Evolutionary conservation across 306 rosid species (phyloP), one percentile per base, ranked within the genome.

Genomic region (Spatholobus suberectus): DNA sequence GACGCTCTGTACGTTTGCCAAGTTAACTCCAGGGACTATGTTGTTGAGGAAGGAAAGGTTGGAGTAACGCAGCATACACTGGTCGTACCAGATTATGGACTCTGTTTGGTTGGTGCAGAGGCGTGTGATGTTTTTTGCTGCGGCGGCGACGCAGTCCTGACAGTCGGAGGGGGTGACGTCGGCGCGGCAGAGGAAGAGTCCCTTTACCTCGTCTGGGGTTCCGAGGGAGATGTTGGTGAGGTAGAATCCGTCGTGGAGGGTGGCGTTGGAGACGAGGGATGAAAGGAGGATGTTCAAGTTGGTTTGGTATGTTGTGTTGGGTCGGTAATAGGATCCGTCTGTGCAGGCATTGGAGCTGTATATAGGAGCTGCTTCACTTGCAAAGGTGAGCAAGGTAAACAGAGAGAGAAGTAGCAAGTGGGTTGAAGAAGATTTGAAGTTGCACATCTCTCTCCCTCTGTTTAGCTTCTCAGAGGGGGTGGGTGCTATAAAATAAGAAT

Each of bases 121-220:
- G 4, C 35, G 13, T 1, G 5, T 49, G 1, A 85, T 81, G 61
- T 67, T 34, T 1, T n/a, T 0, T 6, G 87, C 66, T 0, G 95
- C 90, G 46, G 74, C 61, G 67, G 73, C 0, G 37, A 91, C 91
- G 11, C 94, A 93, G 15, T 49, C 51, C 13, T 63, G 83, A 6
- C 94, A 93, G 5, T 49, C 5, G 6, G 81, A 13, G 6, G 83
- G 23, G 57, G 65, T 20, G 63, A 72, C 27, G 59, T 93, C 95
- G 0, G 87, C 91, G 40, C 92, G 90, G 81, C 94, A 91, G 80
- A 91, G 91, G 75, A 89, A 87, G 24, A 84, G 82, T 34, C 95
- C 92, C 61, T 80, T 84, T 43, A 89, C 61, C 24, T 68, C 73
- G 17, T 38, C 4, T 10, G 81, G 61, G 35, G 76, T 3, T 47